Base-by-base conservation (phyloP, 106 monocot genomes). In the Platanthera zijinensis region DNA sequence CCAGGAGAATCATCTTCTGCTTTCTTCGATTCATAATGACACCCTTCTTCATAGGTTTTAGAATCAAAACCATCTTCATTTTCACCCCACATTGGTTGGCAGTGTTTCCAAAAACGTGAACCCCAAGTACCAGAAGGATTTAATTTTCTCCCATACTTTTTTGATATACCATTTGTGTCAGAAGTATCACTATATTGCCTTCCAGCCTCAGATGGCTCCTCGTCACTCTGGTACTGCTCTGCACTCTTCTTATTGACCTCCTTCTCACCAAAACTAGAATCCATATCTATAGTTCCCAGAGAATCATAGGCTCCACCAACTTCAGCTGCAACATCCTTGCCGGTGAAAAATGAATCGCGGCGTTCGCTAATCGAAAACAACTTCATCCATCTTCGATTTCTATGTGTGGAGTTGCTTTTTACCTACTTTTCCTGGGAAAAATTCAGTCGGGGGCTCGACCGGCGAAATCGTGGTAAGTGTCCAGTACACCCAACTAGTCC, bases 81-180 rank as follows among this genome's bases (percentile, higher is more conserved):
- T 6, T 82, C 52, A 50, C 71, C 76, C 79, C 82, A 84, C 75
- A 84, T 80, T 22, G 92, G 89, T 50, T 88, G 89, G 74, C 88
- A 92, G 51, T 92, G 94, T 84, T 94, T 99, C 94, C 94, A 94
- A 78, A 94, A 94, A 18, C 83, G 88, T 11, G 99, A 88, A 69
- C 92, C 94, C 99, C 99, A 99, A 51, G 85, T 75, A 9, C 83
- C 91, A 54, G 82, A 72, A 1, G 77, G 76, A 57, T 75, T 79
- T 21, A 51, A 80, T 79, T 80, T 85, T 64, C 81, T 91, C 75
- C 85, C 85, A 69, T 69, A 54, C 69, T 78, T 82, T 19, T 76
- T 82, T 76, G 45, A 15, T 30, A 66, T 32, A 45, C 74, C 80
- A 84, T 87, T 84, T 32, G 18, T 83, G 62, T 66, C 88, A 49